Conservation (phyloP, 148 eudicot genomes). For the Vaccinium darrowii region DNA sequence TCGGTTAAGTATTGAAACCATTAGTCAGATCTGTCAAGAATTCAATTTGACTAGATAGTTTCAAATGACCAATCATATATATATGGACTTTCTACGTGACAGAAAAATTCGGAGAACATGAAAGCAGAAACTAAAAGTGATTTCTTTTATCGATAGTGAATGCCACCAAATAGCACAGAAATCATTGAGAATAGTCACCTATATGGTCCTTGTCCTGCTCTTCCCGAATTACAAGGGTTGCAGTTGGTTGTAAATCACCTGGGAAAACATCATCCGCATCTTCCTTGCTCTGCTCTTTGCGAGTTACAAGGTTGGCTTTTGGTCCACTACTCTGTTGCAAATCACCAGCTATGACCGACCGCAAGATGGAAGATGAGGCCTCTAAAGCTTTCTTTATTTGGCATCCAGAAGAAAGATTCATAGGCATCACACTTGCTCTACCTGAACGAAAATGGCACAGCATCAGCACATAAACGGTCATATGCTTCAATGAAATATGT, state of each 20-base stretch:
- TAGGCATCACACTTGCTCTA: neutral
- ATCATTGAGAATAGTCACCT: conserved; percentile 16
- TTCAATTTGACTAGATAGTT: neutral
- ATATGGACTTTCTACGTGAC: neutral
- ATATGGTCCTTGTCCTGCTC: conserved; percentile 3
- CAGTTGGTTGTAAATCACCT: conserved; percentile 12
- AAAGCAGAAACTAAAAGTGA: neutral
- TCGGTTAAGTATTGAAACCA: neutral
- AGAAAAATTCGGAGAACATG: neutral
- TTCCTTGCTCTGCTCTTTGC: neutral
- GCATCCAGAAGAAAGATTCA: conserved; percentile 2
- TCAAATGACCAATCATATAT: neutral
- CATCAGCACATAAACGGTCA: neutral
- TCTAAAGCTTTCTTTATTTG: conserved; percentile 20
- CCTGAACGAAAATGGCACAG: neutral
- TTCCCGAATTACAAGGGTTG: neutral
- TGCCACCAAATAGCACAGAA: neutral
- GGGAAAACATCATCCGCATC: neutral
- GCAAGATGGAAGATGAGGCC: conserved; percentile 19
- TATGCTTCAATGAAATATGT: neutral
- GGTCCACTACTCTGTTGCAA: neutral
- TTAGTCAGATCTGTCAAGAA: neutral
- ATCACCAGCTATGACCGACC: conserved; percentile 13
- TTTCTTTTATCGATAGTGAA: neutral
- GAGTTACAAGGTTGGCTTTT: neutral